Percentiles rank a stretch among this genome's conserved stretches.
These are phyloP conservation scores for Perilla frutescens DNA, from an alignment of 257 asterid genomes.

Conservation along the genomic window DNA sequence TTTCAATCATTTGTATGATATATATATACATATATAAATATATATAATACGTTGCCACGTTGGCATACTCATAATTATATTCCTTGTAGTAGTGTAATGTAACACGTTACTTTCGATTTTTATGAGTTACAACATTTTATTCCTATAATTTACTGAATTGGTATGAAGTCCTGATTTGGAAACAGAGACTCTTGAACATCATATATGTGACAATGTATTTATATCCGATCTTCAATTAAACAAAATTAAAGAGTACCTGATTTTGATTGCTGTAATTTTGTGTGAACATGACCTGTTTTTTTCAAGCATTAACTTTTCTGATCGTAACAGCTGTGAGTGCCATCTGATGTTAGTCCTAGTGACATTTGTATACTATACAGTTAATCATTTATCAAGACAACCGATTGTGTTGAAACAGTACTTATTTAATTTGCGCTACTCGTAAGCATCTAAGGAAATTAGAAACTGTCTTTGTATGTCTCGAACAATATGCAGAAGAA, in stretches of 20 bases:
- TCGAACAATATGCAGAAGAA: no score
- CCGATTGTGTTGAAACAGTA: not conserved
- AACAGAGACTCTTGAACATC: not conserved
- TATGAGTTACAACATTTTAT: not conserved
- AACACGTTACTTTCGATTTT: constrained; percentile 7
- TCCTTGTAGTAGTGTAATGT: not conserved
- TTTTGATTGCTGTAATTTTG: not conserved
- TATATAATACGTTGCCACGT: not conserved
- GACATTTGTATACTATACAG: constrained; percentile 9
- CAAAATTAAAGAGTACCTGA: not conserved
- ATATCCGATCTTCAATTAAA: not conserved
- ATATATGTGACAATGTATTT: not conserved
- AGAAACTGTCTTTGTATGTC: not conserved
- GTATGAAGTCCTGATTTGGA: constrained; percentile 14
- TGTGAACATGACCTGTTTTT: not conserved
- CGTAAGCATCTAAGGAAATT: constrained; percentile 6
- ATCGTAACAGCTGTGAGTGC: not conserved
- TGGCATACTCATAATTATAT: constrained; percentile 1
- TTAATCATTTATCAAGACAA: constrained; percentile 5
- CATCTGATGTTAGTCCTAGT: constrained; percentile 3
- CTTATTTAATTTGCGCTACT: not conserved
- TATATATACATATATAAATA: not conserved
- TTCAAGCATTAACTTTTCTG: constrained; percentile 12
- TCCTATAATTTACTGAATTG: not conserved
- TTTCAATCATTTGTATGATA: constrained; percentile 12